Conservation (phyloP, 2,329 filamentous ascomycete genomes). For the Seiridium cupressi region DNA sequence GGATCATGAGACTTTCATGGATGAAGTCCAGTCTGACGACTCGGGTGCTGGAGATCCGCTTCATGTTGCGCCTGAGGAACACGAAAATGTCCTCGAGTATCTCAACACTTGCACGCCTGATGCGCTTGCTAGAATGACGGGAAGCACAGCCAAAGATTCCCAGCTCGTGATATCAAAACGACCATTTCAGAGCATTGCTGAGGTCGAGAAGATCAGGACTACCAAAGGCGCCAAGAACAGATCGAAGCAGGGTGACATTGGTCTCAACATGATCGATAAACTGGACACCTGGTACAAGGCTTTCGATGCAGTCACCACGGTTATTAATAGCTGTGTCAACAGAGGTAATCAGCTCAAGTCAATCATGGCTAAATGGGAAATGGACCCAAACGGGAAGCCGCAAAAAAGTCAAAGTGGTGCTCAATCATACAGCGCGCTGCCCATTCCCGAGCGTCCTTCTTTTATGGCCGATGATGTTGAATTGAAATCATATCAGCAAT, state of each 20-base stretch:
- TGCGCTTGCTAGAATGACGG: conserved; percentile 80
- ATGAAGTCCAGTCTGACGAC: conserved; percentile 3
- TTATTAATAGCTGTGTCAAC: conserved; percentile 42
- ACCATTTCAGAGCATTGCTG: conserved; percentile 66
- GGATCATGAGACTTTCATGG: not conserved
- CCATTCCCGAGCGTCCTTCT: conserved; percentile 62
- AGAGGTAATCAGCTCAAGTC: conserved; percentile 33
- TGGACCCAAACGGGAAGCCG: conserved; percentile 33
- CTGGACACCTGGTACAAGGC: conserved; percentile 46
- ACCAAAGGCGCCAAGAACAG: conserved; percentile 28
- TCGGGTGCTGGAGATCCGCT: conserved; percentile 4
- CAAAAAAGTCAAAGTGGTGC: conserved; percentile 15
- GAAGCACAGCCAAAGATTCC: conserved; percentile 68
- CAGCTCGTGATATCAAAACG: conserved; percentile 68
- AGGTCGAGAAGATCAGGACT: conserved; percentile 62
- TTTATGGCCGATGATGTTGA: conserved; percentile 74
- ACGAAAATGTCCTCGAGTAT: conserved; percentile 67
- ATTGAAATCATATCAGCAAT: conserved; percentile 91
- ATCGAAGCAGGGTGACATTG: conserved; percentile 20
- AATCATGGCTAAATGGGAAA: conserved; percentile 24
- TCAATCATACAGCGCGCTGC: conserved; percentile 35
- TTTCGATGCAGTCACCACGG: conserved; percentile 40
- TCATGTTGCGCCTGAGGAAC: conserved; percentile 17
- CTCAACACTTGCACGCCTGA: conserved; percentile 77
- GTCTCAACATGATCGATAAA: conserved; percentile 31